Conservation (phyloP, 768 basidiomycete species). For the Amylocystis lapponica region DNA sequence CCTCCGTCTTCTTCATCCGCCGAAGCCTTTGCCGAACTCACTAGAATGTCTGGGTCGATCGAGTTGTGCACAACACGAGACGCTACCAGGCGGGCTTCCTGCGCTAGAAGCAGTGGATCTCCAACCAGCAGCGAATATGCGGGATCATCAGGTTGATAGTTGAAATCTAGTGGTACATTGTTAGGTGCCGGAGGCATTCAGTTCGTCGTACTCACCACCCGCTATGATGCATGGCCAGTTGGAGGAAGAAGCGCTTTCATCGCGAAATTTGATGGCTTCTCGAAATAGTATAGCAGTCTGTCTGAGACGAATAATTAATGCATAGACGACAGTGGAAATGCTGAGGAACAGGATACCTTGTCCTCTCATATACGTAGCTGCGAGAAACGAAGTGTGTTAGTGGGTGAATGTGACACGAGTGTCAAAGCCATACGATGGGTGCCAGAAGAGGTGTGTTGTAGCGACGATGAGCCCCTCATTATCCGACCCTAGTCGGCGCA, state of each 20-base stretch:
- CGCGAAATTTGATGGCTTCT: conserved; percentile 52
- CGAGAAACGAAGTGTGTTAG: conserved; percentile 4
- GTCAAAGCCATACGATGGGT: conserved; percentile 60
- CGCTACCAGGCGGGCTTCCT: conserved; percentile 43
- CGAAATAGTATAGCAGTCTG: conserved; percentile 74
- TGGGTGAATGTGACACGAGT: not conserved
- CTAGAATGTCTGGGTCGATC: conserved; percentile 54
- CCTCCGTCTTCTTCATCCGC: conserved; percentile 39
- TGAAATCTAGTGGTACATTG: conserved; percentile 61
- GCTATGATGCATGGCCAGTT: conserved; percentile 79
- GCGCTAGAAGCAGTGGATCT: conserved; percentile 47
- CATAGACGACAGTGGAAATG: not conserved
- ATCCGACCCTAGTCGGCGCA: conserved; percentile 39
- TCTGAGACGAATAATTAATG: conserved; percentile 30
- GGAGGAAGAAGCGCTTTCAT: conserved; percentile 28
- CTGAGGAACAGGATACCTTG: conserved; percentile 38
- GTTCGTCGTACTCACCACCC: conserved; percentile 52
- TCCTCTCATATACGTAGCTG: conserved; percentile 79
- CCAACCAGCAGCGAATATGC: conserved; percentile 75
- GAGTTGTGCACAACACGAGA: conserved; percentile 74
- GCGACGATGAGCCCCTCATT: conserved; percentile 64
- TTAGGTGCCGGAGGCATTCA: not conserved
- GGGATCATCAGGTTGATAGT: conserved; percentile 77
- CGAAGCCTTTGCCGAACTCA: conserved; percentile 15
- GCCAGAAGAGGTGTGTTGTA: conserved; percentile 96